These are phyloP conservation scores for Aspergillus pseudotamarii DNA, from an alignment of 2,329 filamentous ascomycete species.

Conservation along the genomic window DNA sequence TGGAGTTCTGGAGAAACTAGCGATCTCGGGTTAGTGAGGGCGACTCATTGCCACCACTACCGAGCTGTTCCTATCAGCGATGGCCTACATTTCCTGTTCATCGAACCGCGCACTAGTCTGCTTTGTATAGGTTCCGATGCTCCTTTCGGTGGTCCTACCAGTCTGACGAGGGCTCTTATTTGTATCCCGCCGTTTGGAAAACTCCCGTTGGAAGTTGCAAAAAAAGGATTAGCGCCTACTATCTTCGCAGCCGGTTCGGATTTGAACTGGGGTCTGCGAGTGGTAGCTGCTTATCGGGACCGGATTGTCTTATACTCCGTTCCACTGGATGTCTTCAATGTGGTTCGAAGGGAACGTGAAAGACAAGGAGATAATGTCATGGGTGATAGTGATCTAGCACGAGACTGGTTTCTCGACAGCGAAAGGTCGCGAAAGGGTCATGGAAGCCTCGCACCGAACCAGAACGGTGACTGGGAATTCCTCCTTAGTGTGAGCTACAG, in stretches of 20 bases:
- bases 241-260: conserved; percentile 62
- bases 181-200: conserved; percentile 49
- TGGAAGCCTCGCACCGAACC: conserved; percentile 36
- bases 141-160: conserved; percentile 59
- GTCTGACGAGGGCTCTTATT: conserved; percentile 61
- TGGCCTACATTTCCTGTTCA: conserved; percentile 66
- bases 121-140: conserved; percentile 66
- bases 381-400: conserved; percentile 36
- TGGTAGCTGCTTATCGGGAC: conserved; percentile 59
- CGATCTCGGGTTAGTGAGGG: conserved; percentile 40
- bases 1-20: conserved; percentile 23
- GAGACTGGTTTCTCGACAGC: conserved; percentile 36
- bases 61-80: conserved; percentile 67
- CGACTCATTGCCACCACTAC: conserved; percentile 61
- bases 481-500: conserved; percentile 38
- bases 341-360: conserved; percentile 38
- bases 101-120: conserved; percentile 59
- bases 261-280: conserved; percentile 58
- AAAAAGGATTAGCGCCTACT: conserved; percentile 45
- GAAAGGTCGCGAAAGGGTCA: conserved; percentile 29
- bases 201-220: conserved; percentile 10
- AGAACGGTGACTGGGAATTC: conserved; percentile 46
- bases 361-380: conserved; percentile 35
- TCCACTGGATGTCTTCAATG: conserved; percentile 58
- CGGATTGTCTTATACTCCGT: conserved; percentile 63